Evolutionary conservation across 192 early-diverging fungal genomes (phyloP), one percentile per base, ranked within the genome.

Genomic region (Rhizophagus sp.): DNA sequence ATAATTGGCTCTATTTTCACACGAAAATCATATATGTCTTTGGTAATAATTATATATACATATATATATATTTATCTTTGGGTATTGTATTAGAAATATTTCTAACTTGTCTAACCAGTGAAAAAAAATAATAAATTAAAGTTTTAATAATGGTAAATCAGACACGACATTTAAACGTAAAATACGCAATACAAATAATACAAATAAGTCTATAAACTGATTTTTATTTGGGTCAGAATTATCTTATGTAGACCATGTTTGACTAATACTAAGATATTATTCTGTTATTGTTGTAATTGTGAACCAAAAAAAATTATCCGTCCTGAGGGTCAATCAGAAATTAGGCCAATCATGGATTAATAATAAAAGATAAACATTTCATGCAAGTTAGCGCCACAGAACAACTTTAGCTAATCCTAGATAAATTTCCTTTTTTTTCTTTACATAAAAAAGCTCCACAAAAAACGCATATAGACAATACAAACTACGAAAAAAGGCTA

Each of bases 401-500:
- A 0, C 3, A 19, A 19, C 15, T 57, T 57, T 57, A 57, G 19
- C 52, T 57, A 57, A 57, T 57, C 52, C 22, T 19, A 57, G 52
- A 19, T 57, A 57, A 57, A 57, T 57, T 57, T 57, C 52, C 52
- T 57, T 57, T 57, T 30, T 41, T 57, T 7, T 57, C 52, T 57
- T 57, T 57, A 57, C 52, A 57, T 22, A 57, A 57, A 50, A 52
- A 57, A 22, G 52, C 52, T 22, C 52, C 52, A 57, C 52, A 57
- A 57, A 36, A n/a, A 57, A 57, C 52, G 52, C 52, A 57, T 57
- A 57, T 57, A 57, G 52, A 57, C 52, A 57, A 70, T 70, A 70
- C 68, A 44, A 39, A 70, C 68, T 70, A 70, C 68, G 68, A 33
- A 70, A 70, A 70, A 70, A 70, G 68, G 68, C 24, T 70, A 70